Evolutionary conservation across 768 basidiomycete species (phyloP), one percentile per base, ranked within the genome.

Genomic region (Cystofilobasidium capitatum): DNA sequence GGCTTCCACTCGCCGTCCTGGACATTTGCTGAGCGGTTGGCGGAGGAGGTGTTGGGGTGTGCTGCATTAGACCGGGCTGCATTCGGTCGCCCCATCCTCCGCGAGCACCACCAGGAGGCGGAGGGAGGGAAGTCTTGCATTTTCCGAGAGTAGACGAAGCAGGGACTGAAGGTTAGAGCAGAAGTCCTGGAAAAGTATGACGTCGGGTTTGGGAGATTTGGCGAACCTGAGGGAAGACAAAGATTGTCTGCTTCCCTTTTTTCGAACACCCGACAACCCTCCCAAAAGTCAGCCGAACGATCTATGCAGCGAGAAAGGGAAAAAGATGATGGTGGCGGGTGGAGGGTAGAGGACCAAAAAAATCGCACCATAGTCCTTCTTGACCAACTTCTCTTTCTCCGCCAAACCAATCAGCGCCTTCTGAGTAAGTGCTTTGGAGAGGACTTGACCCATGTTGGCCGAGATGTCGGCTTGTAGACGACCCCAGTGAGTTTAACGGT

Each of bases 181-280:
- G 31, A 20, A 35, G 42, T 49, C 40, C 13, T 12, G 45, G 24
- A 24, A n/a, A n/a, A n/a, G n/a, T n/a, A n/a, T n/a, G n/a, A n/a
- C n/a, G n/a, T n/a, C n/a, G n/a, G n/a, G n/a, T n/a, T n/a, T n/a
- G 33, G 44, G 12, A 24, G 33, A 37, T 16, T 14, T 8, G 5
- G 29, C 29, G 44, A 17, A 58, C 66, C 45, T 69, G 68, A 20
- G 62, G 62, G 40, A 39, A 64, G 35, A 69, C 68, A 35, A 69
- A 69, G 45, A 69, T 45, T 3, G 62, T 64, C 36, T 69, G 68
- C 63, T 69, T 69, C 31, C 68, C 67, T 69, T 33, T 36, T 47
- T 14, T 16, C n/a, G n/a, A n/a, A n/a, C n/a, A n/a, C n/a, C n/a
- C n/a, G n/a, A n/a, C 58, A 51, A 51, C 24, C 33, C 37, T 4